A percentile compares a stretch with the other conserved stretches of the same genome.
Conservation (phyloP, 1,284 basidiomycete genomes). For the Boletus mariae region DNA sequence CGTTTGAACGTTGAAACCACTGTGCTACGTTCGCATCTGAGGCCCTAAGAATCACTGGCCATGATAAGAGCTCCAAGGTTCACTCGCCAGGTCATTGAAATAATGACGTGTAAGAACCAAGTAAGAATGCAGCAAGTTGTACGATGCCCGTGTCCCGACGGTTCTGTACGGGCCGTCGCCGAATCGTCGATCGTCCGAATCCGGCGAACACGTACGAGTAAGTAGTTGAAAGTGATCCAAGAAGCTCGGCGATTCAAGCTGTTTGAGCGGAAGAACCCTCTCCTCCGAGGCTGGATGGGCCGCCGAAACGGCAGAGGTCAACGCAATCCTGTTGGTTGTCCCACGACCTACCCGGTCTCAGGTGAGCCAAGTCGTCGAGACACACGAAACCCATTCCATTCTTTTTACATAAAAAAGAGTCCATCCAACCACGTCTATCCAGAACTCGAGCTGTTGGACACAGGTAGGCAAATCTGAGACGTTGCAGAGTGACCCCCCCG, state of each 20-base stretch:
- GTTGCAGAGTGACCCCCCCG: too few species aligned
- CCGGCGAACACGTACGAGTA: too few species aligned
- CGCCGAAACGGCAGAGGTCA: not conserved
- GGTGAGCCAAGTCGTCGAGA: not conserved
- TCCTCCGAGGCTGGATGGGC: not conserved
- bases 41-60: not conserved
- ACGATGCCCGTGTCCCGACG: too few species aligned
- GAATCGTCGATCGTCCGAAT: too few species aligned
- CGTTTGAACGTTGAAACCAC: not conserved
- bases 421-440: not conserved
- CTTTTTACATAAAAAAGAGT: not conserved
- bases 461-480: too few species aligned
- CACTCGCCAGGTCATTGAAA: not conserved
- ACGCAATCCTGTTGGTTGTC: not conserved
- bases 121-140: not conserved
- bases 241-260: too few species aligned
- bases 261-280: not conserved
- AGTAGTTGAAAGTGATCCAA: too few species aligned
- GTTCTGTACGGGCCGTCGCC: too few species aligned
- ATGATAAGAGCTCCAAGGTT: not conserved
- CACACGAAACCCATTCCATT: too few species aligned
- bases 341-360: not conserved
- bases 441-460: not conserved
- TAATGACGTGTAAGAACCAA: not conserved
- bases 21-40: not conserved